These are phyloP conservation scores for Trametes cinnabarina DNA, from an alignment of 768 basidiomycete genomes.

Conservation along the genomic window DNA sequence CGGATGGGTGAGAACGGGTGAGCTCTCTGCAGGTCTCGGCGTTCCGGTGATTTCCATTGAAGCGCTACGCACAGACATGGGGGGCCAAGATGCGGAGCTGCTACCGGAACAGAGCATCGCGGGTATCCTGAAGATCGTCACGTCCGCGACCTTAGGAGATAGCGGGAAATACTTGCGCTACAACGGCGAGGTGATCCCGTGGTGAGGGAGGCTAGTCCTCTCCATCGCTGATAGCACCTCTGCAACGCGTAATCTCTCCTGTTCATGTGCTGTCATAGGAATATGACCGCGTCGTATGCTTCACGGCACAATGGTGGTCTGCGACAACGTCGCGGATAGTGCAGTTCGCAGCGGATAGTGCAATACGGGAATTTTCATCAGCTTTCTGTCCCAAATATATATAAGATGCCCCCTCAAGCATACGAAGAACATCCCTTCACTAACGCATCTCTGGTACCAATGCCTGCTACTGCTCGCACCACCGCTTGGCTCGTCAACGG, in stretches of 20 bases:
- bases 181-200: constrained; percentile 8
- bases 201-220: too few relatives aligned
- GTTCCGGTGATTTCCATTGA: neutral
- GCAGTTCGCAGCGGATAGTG: too few relatives aligned
- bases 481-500: constrained; percentile 26
- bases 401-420: too few relatives aligned
- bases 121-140: constrained; percentile 9
- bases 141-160: neutral
- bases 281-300: too few relatives aligned
- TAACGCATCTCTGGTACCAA: neutral
- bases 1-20: constrained; percentile 15
- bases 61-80: constrained; percentile 7
- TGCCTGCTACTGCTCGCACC: neutral
- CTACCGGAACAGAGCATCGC: constrained; percentile 8
- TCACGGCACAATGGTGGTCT: too few relatives aligned
- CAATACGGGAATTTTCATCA: too few relatives aligned
- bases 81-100: constrained; percentile 8
- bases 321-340: too few relatives aligned
- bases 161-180: constrained; percentile 15
- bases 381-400: too few relatives aligned
- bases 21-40: constrained; percentile 12
- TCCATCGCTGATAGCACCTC: too few relatives aligned
- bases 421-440: neutral
- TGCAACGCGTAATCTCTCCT: too few relatives aligned
- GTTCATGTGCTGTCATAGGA: too few relatives aligned